A percentile compares a stretch with the other conserved stretches of the same genome.
Evolutionary conservation across 2,329 filamentous ascomycete species (phyloP).

Genomic region (Hortaea werneckii): DNA sequence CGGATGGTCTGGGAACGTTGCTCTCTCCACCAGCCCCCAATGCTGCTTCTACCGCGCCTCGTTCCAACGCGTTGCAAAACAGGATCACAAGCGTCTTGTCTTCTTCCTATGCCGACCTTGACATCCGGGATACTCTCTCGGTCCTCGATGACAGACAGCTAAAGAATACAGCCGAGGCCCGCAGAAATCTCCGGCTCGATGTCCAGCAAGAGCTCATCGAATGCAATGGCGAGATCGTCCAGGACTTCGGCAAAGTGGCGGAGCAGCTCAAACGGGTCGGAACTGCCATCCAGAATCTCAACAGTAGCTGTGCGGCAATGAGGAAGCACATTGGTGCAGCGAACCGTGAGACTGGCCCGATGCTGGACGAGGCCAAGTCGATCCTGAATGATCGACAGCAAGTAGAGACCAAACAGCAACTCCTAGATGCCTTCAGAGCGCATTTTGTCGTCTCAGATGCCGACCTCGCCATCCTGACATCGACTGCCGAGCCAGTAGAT

Average conservation of each 20-base stretch:
- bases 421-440: slow-evolving; percentile 65
- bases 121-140: slow-evolving; percentile 75
- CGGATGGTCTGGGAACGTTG: neutral
- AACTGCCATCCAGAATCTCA: slow-evolving; percentile 64
- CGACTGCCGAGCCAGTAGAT: slow-evolving; percentile 70
- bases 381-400: slow-evolving; percentile 64
- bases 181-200: slow-evolving; percentile 69
- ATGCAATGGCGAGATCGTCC: slow-evolving; percentile 79
- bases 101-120: slow-evolving; percentile 81
- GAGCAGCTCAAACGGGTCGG: slow-evolving; percentile 88
- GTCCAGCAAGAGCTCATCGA: slow-evolving; percentile 87
- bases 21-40: slow-evolving; percentile 1
- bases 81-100: slow-evolving; percentile 81
- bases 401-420: slow-evolving; percentile 66
- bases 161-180: slow-evolving; percentile 64
- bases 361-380: slow-evolving; percentile 65
- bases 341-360: slow-evolving; percentile 60
- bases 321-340: slow-evolving; percentile 66
- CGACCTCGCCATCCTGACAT: slow-evolving; percentile 65
- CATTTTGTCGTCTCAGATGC: slow-evolving; percentile 81
- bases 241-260: slow-evolving; percentile 80
- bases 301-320: slow-evolving; percentile 71
- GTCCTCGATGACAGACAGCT: slow-evolving; percentile 65
- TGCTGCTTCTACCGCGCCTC: slow-evolving; percentile 18
- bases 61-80: slow-evolving; percentile 60